Base-by-base conservation (phyloP, 163 green algal genomes). In the Scenedesmus sp. region DNA sequence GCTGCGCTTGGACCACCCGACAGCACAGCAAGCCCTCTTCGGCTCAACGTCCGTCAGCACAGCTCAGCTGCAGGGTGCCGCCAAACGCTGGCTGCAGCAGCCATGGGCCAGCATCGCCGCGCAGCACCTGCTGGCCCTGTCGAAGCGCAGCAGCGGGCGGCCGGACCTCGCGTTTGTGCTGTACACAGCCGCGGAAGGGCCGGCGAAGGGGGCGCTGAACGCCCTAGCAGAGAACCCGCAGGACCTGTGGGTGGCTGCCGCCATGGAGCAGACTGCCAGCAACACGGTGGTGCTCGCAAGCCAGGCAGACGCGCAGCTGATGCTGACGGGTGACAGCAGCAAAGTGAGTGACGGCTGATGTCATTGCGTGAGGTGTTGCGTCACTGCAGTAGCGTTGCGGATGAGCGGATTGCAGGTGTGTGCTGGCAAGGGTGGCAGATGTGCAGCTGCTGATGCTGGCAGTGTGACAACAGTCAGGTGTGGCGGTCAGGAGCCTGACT, bases 61-160 rank as follows among this genome's bases (percentile, higher is more conserved):
- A 70, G 37, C 73, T 26, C 86, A 91, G 56, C 53, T 91, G 6
- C 42, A 56, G 22, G 73, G 46, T 10, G 49, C 51, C 24, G 43
- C n/a, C n/a, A 84, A 73, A 9, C 53, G 73, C 76, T 61, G 78
- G 49, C 76, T 91, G 9, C 22, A 81, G 26, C 49, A 43, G 37
- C 86, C 86, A 53, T 91, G 86, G 86, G 79, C 73, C 30, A 44
- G 42, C 76, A 78, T 91, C 33, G 80, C 73, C 13, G 56, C 86
- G 6, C 51, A 65, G 73, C 86, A 91, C 51, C 33, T 91, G 20
- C 22, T 51, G 9, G 86, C 86, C 10, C 51, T 86, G 2, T 44
- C 59, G 0, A 85, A 87, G 44, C 73, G 53, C 33, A 46, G 12
- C 76, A 78, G 42, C 37, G 53, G 86, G 24, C 18, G 46, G 51